phyloP scores from a whole-genome alignment of 371 early-diverging fungal species.

The Nematocida minor region DNA sequence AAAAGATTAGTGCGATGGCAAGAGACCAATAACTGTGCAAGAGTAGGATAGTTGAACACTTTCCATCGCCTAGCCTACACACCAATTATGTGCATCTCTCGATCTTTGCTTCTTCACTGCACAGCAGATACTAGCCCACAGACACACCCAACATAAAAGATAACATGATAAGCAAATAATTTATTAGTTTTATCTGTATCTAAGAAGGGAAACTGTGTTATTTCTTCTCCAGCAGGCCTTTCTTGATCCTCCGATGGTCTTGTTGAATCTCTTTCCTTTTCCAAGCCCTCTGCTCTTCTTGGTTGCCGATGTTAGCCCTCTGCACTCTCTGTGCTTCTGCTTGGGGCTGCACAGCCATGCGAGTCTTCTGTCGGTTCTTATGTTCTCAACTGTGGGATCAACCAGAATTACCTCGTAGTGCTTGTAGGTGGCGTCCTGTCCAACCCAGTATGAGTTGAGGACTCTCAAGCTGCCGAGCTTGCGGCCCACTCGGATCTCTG shows the following conservation, averaged over 20 bases:
- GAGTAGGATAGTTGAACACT: too few species aligned
- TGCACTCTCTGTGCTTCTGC: conserved; percentile 93
- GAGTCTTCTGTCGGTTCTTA: conserved; percentile 89
- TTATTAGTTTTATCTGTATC: conserved; percentile 65
- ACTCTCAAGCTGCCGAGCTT: conserved; percentile 85
- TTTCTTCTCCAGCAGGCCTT: conserved; percentile 71
- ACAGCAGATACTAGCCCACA: background rate
- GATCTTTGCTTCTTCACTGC: background rate
- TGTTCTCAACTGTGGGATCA: conserved; percentile 86
- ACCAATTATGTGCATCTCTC: background rate
- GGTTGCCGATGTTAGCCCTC: conserved; percentile 89
- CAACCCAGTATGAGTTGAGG: conserved; percentile 95
- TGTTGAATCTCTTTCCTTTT: conserved; percentile 93
- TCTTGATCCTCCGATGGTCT: conserved; percentile 90
- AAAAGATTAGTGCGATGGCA: too few species aligned
- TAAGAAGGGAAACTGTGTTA: conserved; percentile 69
- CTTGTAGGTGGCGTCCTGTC: conserved; percentile 90
- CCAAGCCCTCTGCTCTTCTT: conserved; percentile 89
- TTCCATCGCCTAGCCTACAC: too few species aligned
- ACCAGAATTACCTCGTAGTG: conserved; percentile 95
- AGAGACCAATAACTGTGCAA: too few species aligned
- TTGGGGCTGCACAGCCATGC: conserved; percentile 93
- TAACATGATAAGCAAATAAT: background rate
- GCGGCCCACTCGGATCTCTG: conserved; percentile 90
- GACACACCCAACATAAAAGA: background rate